Evolutionary conservation across 768 basidiomycete species (phyloP).

Genomic region (Sporobolomyces roseus): DNA sequence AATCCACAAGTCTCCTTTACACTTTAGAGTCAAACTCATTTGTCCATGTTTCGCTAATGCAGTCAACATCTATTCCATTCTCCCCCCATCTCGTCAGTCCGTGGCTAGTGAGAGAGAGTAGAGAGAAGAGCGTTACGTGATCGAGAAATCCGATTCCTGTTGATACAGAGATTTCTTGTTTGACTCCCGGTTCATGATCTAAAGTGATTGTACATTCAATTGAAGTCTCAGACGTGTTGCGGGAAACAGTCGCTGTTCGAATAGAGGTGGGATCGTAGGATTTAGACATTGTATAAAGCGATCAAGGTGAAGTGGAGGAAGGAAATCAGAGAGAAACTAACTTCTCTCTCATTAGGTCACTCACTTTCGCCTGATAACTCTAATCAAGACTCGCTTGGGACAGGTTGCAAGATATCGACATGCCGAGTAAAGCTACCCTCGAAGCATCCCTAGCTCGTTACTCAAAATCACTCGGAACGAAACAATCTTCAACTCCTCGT

Average conservation of each 20-base stretch:
- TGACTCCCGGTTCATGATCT: constrained; percentile 66
- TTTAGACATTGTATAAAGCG: not conserved
- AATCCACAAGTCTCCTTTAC: constrained; percentile 92
- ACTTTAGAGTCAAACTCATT: constrained; percentile 83
- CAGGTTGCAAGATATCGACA: not conserved
- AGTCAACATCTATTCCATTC: constrained; percentile 86
- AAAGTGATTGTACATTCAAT: constrained; percentile 78
- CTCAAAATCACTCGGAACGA: not conserved
- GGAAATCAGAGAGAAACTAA: not conserved
- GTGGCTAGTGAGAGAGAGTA: no score
- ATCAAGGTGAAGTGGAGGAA: not conserved
- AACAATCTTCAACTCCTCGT: not conserved
- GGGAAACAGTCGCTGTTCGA: constrained; percentile 40
- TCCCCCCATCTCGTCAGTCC: no score
- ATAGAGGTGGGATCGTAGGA: constrained; percentile 21
- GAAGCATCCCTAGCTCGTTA: constrained; percentile 2
- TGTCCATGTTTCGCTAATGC: constrained; percentile 89
- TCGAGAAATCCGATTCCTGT: constrained; percentile 99
- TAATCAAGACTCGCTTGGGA: no score
- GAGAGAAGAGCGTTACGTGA: no score
- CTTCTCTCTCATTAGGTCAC: no score
- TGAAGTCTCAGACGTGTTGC: constrained; percentile 63
- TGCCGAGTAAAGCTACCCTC: constrained; percentile 19
- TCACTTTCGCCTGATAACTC: no score
- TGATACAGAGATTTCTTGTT: constrained; percentile 74